A percentile compares a stretch with the other conserved stretches of the same genome.
These are phyloP conservation scores for Austroboletus eburneus DNA, from an alignment of 768 basidiomycete species.

Conservation along the genomic window DNA sequence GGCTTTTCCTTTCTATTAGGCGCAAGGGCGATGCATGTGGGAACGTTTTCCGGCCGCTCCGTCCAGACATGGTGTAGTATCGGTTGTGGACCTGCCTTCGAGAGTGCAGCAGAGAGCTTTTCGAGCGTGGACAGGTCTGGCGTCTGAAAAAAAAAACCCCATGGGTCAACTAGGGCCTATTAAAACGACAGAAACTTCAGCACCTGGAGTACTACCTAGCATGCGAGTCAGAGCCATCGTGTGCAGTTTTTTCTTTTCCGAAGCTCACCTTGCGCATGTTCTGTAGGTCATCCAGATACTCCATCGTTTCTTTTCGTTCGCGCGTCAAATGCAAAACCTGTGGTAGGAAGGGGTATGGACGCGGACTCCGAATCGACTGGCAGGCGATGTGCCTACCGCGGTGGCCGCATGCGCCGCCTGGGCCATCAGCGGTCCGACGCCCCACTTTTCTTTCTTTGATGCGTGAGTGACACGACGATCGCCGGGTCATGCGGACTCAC, in stretches of 20 bases:
- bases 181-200: too few species aligned
- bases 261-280: constrained; percentile 40
- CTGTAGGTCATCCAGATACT: constrained; percentile 35
- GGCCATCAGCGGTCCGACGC: constrained; percentile 42
- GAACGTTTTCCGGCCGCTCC: constrained; percentile 41
- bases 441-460: constrained; percentile 41
- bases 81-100: constrained; percentile 16
- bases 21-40: constrained; percentile 42
- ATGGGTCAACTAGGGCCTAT: too few species aligned
- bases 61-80: constrained; percentile 40
- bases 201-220: constrained; percentile 43
- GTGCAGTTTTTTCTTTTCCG: too few species aligned
- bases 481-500: constrained; percentile 22
- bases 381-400: constrained; percentile 25
- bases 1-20: constrained; percentile 36
- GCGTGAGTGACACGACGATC: too few species aligned
- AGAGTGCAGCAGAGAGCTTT: constrained; percentile 31
- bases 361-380: too few species aligned
- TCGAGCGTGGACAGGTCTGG: constrained; percentile 30
- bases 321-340: constrained; percentile 41
- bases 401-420: constrained; percentile 42
- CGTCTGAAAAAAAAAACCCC: constrained; percentile 30
- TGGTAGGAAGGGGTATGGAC: not conserved
- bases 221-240: too few species aligned
- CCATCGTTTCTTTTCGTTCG: constrained; percentile 34